These are phyloP conservation scores for Phellopilus nigrolimitatus DNA, from an alignment of 1,284 basidiomycete species.

Conservation along the genomic window DNA sequence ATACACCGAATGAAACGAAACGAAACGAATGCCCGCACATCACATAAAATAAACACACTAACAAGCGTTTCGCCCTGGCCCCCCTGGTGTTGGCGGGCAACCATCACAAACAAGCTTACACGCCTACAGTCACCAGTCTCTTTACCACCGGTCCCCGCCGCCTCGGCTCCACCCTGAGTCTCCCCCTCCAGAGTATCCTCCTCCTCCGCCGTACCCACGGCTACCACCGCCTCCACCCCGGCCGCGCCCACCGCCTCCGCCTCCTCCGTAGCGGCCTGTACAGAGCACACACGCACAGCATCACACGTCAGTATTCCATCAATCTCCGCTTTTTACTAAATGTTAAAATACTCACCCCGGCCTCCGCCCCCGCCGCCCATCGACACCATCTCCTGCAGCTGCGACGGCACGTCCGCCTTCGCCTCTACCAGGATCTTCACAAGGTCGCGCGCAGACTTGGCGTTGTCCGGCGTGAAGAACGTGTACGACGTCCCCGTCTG, in stretches of 20 bases:
- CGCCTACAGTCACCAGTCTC: not conserved
- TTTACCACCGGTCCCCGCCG: slow-evolving; percentile 15
- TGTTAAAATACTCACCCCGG: slow-evolving; percentile 46
- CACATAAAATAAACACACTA: too few species aligned
- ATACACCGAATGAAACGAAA: too few species aligned
- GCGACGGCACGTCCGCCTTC: slow-evolving; percentile 82
- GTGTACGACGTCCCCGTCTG: slow-evolving; percentile 91
- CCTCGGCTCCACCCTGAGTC: not conserved
- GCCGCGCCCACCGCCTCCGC: slow-evolving; percentile 35
- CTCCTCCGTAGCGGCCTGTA: slow-evolving; percentile 53
- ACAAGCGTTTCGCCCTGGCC: too few species aligned
- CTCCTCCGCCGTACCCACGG: slow-evolving; percentile 23
- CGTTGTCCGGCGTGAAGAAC: slow-evolving; percentile 95
- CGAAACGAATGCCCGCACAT: too few species aligned
- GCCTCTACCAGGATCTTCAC: slow-evolving; percentile 87
- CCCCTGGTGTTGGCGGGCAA: not conserved
- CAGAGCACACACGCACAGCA: too few species aligned
- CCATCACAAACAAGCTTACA: not conserved
- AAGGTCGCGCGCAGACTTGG: slow-evolving; percentile 91
- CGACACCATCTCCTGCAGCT: slow-evolving; percentile 90
- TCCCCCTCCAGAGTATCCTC: not conserved
- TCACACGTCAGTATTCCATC: not conserved
- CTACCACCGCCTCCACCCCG: slow-evolving; percentile 39
- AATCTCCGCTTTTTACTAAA: slow-evolving; percentile 11
- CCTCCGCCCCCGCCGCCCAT: slow-evolving; percentile 77